Conservation (phyloP, 2,329 filamentous ascomycete genomes). For the Alternaria longipes region DNA sequence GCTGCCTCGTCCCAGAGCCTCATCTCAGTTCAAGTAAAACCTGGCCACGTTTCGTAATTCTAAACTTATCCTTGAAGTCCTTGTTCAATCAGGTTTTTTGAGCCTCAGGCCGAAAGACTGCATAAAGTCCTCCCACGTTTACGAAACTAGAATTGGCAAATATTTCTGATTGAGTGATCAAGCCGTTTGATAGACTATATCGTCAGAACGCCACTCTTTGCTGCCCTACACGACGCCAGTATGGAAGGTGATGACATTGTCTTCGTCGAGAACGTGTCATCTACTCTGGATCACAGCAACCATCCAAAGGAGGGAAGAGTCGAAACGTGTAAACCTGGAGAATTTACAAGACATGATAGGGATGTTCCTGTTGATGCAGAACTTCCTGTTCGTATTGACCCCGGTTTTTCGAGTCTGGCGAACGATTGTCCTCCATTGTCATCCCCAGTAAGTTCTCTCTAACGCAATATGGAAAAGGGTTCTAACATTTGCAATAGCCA, state of each 20-base stretch:
- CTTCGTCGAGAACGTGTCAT: conserved; percentile 19
- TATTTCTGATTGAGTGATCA: background rate
- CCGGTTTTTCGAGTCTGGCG: background rate
- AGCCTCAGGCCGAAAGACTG: background rate
- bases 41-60: background rate
- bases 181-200: accelerated
- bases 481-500: background rate
- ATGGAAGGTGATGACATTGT: conserved; percentile 27
- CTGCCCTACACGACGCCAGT: background rate
- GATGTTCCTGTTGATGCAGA: accelerated
- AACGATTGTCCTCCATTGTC: background rate
- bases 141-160: background rate
- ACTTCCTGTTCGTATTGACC: background rate
- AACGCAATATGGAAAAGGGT: background rate
- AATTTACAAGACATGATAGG: background rate
- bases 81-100: background rate
- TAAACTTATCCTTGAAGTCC: background rate
- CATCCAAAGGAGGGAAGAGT: background rate
- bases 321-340: background rate
- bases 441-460: background rate
- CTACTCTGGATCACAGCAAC: background rate
- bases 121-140: background rate
- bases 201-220: background rate
- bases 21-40: background rate
- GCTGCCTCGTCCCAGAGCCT: background rate